These are phyloP conservation scores for Chlamydomonas sphaeroides DNA, from an alignment of 139 green algal genomes.

Conservation along the genomic window DNA sequence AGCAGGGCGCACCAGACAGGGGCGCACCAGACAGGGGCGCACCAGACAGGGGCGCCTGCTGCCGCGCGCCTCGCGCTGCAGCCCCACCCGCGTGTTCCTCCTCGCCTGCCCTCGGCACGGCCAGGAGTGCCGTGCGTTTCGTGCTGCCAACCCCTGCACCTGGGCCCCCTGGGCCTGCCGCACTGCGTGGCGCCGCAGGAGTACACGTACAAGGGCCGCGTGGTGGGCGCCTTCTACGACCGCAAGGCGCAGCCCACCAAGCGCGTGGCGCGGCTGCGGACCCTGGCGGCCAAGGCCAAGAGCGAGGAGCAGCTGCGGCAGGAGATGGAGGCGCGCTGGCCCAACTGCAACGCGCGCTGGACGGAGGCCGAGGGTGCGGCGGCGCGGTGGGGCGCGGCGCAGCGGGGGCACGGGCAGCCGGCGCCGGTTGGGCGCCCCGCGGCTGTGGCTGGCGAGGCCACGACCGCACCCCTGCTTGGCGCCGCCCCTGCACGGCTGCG, in stretches of 20 bases:
- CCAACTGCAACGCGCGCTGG: conserved; percentile 67
- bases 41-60: no score
- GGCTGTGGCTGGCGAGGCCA: not conserved
- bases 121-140: no score
- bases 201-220: conserved; percentile 29
- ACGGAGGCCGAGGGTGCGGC: conserved; percentile 57
- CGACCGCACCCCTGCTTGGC: no score
- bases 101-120: no score
- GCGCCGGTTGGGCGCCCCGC: not conserved
- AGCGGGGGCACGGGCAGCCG: not conserved
- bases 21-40: no score
- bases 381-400: not conserved
- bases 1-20: no score
- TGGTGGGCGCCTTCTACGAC: conserved; percentile 21
- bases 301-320: conserved; percentile 39
- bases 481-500: no score
- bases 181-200: not conserved
- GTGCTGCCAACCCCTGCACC: not conserved
- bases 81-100: no score
- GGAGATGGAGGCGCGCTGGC: conserved; percentile 46
- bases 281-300: conserved; percentile 14
- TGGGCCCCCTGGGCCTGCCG: not conserved
- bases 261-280: no score
- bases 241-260: not conserved
- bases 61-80: no score